phyloP scores from a whole-genome alignment of 768 basidiomycete species.

The Daedaleopsis nitida region DNA sequence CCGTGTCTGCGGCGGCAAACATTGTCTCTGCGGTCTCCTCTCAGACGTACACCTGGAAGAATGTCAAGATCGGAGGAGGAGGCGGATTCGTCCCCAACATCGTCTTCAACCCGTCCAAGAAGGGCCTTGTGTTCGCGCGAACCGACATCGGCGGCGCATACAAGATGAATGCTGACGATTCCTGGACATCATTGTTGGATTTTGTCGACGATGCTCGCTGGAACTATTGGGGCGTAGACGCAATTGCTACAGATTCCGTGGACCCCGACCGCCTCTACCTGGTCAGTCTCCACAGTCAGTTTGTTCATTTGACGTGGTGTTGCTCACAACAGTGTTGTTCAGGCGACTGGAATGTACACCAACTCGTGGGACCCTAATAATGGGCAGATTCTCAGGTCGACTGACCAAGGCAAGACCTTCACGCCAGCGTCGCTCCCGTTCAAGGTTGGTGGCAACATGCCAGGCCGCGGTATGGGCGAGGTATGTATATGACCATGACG shows the following conservation, averaged over 20 bases:
- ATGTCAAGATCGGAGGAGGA: constrained; percentile 55
- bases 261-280: constrained; percentile 56
- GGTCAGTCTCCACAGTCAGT: constrained; percentile 27
- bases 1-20: constrained; percentile 34
- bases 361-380: constrained; percentile 66
- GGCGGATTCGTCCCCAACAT: constrained; percentile 58
- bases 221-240: constrained; percentile 47
- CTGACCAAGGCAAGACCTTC: constrained; percentile 58
- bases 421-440: constrained; percentile 55
- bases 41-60: constrained; percentile 61
- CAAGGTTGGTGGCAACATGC: constrained; percentile 73
- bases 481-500: constrained; percentile 28
- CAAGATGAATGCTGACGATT: constrained; percentile 58
- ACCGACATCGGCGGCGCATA: constrained; percentile 72
- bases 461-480: constrained; percentile 67
- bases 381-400: constrained; percentile 62
- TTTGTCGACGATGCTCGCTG: constrained; percentile 50
- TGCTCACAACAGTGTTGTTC: background rate
- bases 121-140: constrained; percentile 65
- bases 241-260: constrained; percentile 64
- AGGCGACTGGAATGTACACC: constrained; percentile 62
- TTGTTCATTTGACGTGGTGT: background rate
- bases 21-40: constrained; percentile 44
- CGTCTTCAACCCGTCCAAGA: constrained; percentile 60
- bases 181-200: constrained; percentile 66